A percentile compares a stretch with the other conserved stretches of the same genome.
Conservation (phyloP, 768 basidiomycete genomes). For the Dioszegia crocea region DNA sequence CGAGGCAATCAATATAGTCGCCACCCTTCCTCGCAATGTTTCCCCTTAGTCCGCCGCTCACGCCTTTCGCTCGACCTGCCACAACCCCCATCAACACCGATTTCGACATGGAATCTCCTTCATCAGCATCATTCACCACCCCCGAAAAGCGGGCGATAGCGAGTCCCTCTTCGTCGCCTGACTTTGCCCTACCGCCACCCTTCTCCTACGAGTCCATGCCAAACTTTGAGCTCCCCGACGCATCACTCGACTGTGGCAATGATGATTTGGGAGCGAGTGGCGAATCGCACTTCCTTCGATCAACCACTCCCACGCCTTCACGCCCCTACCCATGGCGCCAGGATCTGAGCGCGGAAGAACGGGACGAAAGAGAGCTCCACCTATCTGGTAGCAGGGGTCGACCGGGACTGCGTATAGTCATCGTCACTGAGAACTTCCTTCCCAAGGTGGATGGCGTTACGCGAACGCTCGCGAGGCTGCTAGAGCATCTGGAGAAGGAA, state of each 20-base stretch:
- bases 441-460: conserved; percentile 56
- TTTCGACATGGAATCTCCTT: background rate
- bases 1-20: no score
- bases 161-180: conserved; percentile 6
- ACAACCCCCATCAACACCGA: background rate
- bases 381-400: conserved; percentile 25
- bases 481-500: conserved; percentile 52
- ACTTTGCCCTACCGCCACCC: conserved; percentile 16
- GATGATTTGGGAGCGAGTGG: background rate
- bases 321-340: conserved; percentile 16
- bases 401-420: conserved; percentile 43
- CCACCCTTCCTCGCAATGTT: background rate
- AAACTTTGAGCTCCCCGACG: conserved; percentile 12
- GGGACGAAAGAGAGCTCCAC: conserved; percentile 30
- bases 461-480: conserved; percentile 52
- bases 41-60: conserved; percentile 23
- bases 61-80: conserved; percentile 12
- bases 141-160: background rate
- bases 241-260: background rate
- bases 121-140: background rate
- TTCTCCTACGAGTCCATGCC: conserved; percentile 8
- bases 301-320: background rate
- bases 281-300: background rate
- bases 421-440: conserved; percentile 52
- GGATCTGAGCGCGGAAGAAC: conserved; percentile 29